Evolutionary conservation across 345 rosid species (phyloP).

Genomic region (Arabis hirsuta): DNA sequence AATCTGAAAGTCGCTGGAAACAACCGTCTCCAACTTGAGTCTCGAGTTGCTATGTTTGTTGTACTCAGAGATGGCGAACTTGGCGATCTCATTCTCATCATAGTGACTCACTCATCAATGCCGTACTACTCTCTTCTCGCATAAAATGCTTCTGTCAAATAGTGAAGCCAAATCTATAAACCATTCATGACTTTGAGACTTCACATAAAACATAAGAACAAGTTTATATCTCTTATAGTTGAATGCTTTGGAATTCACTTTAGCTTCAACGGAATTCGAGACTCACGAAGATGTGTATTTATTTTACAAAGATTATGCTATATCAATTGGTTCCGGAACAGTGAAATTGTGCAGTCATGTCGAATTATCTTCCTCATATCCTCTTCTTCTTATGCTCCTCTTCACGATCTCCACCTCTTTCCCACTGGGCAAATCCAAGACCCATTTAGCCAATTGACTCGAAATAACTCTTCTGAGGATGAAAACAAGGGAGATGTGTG

Average conservation of each 20-base stretch:
- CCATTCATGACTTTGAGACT: background rate
- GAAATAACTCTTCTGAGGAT: too few relatives aligned
- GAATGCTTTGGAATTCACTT: background rate
- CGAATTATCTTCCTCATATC: too few relatives aligned
- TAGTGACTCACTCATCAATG: background rate
- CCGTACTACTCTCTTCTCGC: background rate
- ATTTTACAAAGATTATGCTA: too few relatives aligned
- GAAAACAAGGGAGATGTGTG: too few relatives aligned
- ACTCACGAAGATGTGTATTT: too few relatives aligned
- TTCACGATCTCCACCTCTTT: too few relatives aligned
- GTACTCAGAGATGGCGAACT: slow-evolving; percentile 15
- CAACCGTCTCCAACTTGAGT: background rate
- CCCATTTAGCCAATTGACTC: too few relatives aligned
- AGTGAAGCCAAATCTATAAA: background rate
- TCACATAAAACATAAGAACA: background rate
- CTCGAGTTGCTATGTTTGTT: slow-evolving; percentile 6
- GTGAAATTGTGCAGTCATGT: too few relatives aligned
- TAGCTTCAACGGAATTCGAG: background rate
- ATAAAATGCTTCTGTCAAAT: slow-evolving; percentile 3
- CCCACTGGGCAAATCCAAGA: too few relatives aligned
- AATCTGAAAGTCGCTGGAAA: background rate
- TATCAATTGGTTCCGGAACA: too few relatives aligned
- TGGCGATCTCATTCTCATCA: background rate
- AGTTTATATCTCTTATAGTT: background rate
- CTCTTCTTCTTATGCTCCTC: too few relatives aligned